Conservation (phyloP, 495 filamentous ascomycete genomes). For the Alectoria sarmentosa region DNA sequence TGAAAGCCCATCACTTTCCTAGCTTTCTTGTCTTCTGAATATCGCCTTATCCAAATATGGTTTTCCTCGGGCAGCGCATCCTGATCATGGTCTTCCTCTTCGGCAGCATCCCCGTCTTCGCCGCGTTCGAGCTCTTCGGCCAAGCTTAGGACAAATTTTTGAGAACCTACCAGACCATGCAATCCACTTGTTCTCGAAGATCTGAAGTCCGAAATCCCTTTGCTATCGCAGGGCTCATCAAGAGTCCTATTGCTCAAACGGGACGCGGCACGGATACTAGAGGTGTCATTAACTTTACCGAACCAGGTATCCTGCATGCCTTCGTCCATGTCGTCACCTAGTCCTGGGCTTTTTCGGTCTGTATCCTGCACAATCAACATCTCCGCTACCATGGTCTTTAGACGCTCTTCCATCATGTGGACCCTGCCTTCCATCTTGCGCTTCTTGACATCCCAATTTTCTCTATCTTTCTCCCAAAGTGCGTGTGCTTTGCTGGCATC, state of each 20-base stretch:
- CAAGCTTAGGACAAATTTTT: constrained; percentile 63
- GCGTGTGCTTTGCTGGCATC: constrained; percentile 68
- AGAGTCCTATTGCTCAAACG: constrained; percentile 54
- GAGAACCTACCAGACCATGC: constrained; percentile 45
- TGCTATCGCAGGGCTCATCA: constrained; percentile 50
- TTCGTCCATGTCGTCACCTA: constrained; percentile 24
- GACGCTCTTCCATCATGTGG: constrained; percentile 77
- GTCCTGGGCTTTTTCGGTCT: constrained; percentile 8
- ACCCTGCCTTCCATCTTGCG: constrained; percentile 74
- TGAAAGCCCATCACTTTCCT: constrained; percentile 45
- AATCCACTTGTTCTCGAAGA: constrained; percentile 56
- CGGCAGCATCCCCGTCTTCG: constrained; percentile 57
- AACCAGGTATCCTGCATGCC: constrained; percentile 33
- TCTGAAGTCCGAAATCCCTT: constrained; percentile 40
- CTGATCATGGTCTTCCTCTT: constrained; percentile 34
- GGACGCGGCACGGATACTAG: constrained; percentile 54
- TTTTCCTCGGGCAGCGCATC: constrained; percentile 40
- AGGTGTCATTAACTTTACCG: constrained; percentile 60
- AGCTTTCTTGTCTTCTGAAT: constrained; percentile 41
- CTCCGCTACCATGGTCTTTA: constrained; percentile 79
- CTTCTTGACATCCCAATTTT: constrained; percentile 74
- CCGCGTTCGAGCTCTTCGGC: constrained; percentile 88
- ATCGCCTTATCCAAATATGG: constrained; percentile 3
- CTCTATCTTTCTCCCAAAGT: constrained; percentile 73
- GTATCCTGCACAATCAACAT: constrained; percentile 67